These are phyloP conservation scores for Saccharomycopsis fibuligera DNA, from an alignment of 805 yeast species.

Conservation along the genomic window DNA sequence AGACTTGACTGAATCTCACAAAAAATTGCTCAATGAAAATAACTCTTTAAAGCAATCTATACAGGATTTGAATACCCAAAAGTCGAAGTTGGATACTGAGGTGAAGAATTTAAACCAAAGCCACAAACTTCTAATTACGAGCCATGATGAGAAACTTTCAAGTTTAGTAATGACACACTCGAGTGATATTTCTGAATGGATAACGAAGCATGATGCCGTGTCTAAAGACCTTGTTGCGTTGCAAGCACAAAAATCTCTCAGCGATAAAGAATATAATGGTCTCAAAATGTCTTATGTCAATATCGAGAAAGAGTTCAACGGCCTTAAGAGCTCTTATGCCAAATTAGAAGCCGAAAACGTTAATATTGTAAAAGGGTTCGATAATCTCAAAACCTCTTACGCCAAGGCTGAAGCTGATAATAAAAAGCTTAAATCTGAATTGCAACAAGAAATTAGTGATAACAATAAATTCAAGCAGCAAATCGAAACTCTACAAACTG, in stretches of 20 bases:
- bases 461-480: not conserved
- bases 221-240: too few species aligned
- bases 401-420: not conserved
- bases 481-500: not conserved
- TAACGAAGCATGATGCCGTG: too few species aligned
- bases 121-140: not conserved
- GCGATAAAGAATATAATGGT: too few species aligned
- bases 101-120: not conserved
- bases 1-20: not conserved
- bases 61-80: constrained; percentile 1
- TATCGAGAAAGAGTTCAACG: too few species aligned
- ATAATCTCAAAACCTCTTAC: too few species aligned
- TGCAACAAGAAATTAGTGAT: not conserved
- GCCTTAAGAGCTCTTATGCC: too few species aligned
- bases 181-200: too few species aligned
- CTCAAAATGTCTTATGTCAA: too few species aligned
- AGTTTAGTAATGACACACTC: not conserved
- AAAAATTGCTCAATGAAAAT: not conserved
- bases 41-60: constrained; percentile 1
- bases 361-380: too few species aligned
- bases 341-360: too few species aligned
- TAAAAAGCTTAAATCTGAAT: not conserved
- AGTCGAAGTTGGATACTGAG: not conserved
- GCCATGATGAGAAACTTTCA: not conserved
- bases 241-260: too few species aligned